Conservation (phyloP, 768 basidiomycete genomes). For the Hygrocybe coccinea region DNA sequence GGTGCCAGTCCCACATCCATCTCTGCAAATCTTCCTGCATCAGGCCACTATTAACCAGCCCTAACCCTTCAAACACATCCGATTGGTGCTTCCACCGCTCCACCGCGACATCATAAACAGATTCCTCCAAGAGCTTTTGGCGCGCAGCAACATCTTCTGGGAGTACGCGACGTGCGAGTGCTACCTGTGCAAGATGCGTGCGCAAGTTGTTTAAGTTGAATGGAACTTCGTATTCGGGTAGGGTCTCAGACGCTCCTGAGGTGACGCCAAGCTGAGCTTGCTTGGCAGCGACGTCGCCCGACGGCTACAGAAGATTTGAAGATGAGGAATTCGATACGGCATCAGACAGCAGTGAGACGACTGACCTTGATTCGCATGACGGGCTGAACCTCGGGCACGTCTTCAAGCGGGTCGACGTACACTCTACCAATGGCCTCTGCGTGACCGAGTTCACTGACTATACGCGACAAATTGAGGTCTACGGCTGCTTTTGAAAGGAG, state of each 20-base stretch:
- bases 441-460: slow-evolving; percentile 55
- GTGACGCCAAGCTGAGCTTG: slow-evolving; percentile 6
- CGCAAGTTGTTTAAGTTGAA: slow-evolving; percentile 75
- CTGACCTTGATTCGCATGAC: slow-evolving; percentile 37
- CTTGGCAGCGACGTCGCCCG: slow-evolving; percentile 17
- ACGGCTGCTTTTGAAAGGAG: slow-evolving; percentile 57
- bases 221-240: slow-evolving; percentile 44
- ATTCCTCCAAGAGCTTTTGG: slow-evolving; percentile 78
- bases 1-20: slow-evolving; percentile 89
- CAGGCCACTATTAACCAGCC: slow-evolving; percentile 45
- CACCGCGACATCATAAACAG: slow-evolving; percentile 78
- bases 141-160: slow-evolving; percentile 65
- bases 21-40: slow-evolving; percentile 50
- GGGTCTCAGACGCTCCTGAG: slow-evolving; percentile 17
- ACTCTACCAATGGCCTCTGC: slow-evolving; percentile 43
- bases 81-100: slow-evolving; percentile 63
- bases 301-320: not conserved
- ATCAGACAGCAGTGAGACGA: not conserved
- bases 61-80: slow-evolving; percentile 53
- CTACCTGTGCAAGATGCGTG: slow-evolving; percentile 59
- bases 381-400: slow-evolving; percentile 59
- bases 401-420: slow-evolving; percentile 39
- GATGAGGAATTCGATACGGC: not conserved
- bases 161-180: slow-evolving; percentile 57
- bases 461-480: slow-evolving; percentile 42